A percentile compares a stretch with the other conserved stretches of the same genome.
phyloP scores from a whole-genome alignment of 176 grass and related monocot species.

The Rhipidocladum racemiflorum region DNA sequence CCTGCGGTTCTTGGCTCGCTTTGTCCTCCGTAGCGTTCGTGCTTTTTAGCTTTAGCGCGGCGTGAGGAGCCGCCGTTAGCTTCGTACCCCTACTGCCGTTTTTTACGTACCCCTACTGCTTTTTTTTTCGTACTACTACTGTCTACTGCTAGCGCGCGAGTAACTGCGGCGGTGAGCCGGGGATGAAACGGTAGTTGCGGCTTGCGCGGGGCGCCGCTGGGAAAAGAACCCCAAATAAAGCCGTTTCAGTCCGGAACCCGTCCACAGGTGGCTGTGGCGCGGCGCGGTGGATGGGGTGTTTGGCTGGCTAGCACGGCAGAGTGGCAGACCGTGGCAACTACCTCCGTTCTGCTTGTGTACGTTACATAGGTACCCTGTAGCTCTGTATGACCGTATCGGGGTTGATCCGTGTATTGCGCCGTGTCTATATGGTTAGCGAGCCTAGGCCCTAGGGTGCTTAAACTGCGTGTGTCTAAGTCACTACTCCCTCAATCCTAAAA shows the following conservation, averaged over 20 bases:
- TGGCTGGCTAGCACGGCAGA: no score
- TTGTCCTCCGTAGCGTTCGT: conserved; percentile 27
- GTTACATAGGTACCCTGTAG: no score
- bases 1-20: background rate
- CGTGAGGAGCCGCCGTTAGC: conserved; percentile 12
- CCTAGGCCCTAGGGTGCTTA: no score
- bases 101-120: background rate
- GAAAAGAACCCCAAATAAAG: background rate
- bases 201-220: background rate
- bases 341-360: no score
- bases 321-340: no score
- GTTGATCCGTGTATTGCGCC: background rate
- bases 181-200: background rate
- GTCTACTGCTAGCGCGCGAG: background rate
- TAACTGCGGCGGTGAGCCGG: background rate
- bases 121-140: background rate
- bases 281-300: no score
- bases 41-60: background rate
- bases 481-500: no score
- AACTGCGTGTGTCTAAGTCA: no score
- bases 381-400: no score
- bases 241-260: background rate
- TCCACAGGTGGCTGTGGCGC: background rate
- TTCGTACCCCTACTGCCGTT: background rate
- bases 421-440: background rate